These are phyloP conservation scores for Tricholoma sp. DNA, from an alignment of 768 basidiomycete species.

Conservation along the genomic window DNA sequence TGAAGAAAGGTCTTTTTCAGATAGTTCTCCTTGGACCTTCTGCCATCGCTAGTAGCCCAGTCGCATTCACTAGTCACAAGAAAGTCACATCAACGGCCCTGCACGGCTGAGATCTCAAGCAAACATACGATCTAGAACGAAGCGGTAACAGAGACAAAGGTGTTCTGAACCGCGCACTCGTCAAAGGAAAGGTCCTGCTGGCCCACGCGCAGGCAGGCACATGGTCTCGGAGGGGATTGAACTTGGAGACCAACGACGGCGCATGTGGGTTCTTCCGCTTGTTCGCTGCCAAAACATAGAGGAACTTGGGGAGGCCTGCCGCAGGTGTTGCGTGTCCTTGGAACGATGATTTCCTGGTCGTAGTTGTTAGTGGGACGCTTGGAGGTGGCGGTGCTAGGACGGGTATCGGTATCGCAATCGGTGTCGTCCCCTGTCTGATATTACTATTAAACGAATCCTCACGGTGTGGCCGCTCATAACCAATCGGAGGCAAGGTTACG, in stretches of 20 bases:
- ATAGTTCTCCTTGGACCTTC: slow-evolving; percentile 7
- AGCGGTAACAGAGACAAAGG: slow-evolving; percentile 2
- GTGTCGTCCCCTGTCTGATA: not conserved
- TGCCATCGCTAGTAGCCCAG: slow-evolving; percentile 2
- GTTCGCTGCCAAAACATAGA: slow-evolving; percentile 12
- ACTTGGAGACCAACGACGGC: slow-evolving; percentile 19
- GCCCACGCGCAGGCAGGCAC: slow-evolving; percentile 15
- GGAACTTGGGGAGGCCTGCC: slow-evolving; percentile 1
- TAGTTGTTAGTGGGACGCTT: not conserved
- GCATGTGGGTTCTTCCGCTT: slow-evolving; percentile 15
- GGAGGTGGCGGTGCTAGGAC: slow-evolving; percentile 1
- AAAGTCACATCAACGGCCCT: not conserved
- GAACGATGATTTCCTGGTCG: not conserved
- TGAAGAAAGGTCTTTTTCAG: slow-evolving; percentile 6
- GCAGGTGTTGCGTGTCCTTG: not conserved
- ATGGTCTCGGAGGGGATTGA: slow-evolving; percentile 18
- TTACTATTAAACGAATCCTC: not conserved
- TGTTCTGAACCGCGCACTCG: slow-evolving; percentile 15
- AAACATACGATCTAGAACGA: slow-evolving; percentile 3
- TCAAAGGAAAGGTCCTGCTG: slow-evolving; percentile 6
- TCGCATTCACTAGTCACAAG: slow-evolving; percentile 9
- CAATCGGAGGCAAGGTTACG: slow-evolving; percentile 5
- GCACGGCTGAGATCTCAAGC: not conserved
- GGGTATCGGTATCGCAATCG: not conserved
- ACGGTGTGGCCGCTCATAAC: slow-evolving; percentile 3